phyloP scores from a whole-genome alignment of 2,329 filamentous ascomycete species.

The Diaporthe aspalathi region DNA sequence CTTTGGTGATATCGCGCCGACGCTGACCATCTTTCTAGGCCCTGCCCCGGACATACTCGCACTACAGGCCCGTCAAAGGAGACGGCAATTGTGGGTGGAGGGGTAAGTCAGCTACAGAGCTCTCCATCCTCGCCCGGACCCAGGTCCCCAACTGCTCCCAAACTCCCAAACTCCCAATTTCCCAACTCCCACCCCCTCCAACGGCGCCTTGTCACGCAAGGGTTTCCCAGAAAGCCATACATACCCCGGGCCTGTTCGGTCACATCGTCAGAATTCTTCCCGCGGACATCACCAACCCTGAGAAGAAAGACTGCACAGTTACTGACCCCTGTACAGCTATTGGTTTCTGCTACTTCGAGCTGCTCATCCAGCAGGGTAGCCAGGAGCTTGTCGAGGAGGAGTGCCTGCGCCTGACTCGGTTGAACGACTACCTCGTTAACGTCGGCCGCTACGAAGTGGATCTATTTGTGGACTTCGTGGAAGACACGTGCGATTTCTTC shows the following conservation, averaged over 20 bases:
- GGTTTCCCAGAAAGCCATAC: background rate
- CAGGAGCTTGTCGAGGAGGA: slow-evolving; percentile 75
- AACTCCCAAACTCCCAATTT: too few relatives aligned
- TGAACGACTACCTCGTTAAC: slow-evolving; percentile 77
- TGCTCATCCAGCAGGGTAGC: slow-evolving; percentile 76
- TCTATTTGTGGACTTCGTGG: slow-evolving; percentile 85
- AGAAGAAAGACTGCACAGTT: background rate
- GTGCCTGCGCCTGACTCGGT: slow-evolving; percentile 74
- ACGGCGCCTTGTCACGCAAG: background rate
- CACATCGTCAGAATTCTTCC: background rate
- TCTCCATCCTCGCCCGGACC: background rate
- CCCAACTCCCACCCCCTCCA: background rate
- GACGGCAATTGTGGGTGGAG: slow-evolving; percentile 98
- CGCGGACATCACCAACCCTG: background rate
- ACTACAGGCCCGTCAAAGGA: slow-evolving; percentile 88
- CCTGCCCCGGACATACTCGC: slow-evolving; percentile 84
- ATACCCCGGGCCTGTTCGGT: background rate
- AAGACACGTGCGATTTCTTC: slow-evolving; percentile 78
- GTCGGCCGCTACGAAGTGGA: slow-evolving; percentile 78
- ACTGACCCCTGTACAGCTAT: slow-evolving; percentile 71
- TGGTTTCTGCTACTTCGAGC: slow-evolving; percentile 93
- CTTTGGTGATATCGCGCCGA: background rate
- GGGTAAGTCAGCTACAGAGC: slow-evolving; percentile 79
- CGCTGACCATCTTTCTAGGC: slow-evolving; percentile 62
- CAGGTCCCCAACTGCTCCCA: too few relatives aligned